Conservation (phyloP, 2,329 filamentous ascomycete genomes). For the Aspergillus amoenus region DNA sequence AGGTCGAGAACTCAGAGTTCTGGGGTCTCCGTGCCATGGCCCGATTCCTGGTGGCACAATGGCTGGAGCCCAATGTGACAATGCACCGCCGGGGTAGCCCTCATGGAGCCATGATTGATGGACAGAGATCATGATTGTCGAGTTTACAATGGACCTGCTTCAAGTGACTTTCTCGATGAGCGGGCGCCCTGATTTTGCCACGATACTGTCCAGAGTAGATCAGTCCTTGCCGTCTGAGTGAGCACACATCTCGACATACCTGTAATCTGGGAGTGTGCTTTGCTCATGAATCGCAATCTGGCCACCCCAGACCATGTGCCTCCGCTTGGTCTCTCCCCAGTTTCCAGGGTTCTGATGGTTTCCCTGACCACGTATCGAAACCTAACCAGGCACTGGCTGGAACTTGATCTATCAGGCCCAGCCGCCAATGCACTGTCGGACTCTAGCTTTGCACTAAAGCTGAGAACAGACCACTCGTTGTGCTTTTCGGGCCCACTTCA, state of each 20-base stretch:
- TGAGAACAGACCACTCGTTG: conserved; percentile 3
- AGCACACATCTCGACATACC: background rate
- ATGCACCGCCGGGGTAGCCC: background rate
- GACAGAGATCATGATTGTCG: background rate
- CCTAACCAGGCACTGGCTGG: conserved; percentile 13
- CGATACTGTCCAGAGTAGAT: background rate
- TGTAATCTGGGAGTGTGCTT: background rate
- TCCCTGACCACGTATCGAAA: conserved; percentile 5
- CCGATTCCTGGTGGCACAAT: conserved; percentile 1
- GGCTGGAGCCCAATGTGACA: conserved; percentile 5
- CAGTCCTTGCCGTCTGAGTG: background rate
- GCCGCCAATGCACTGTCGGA: conserved; percentile 4
- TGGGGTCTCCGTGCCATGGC: background rate
- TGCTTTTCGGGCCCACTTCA: conserved; percentile 2
- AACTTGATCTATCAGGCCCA: conserved; percentile 16
- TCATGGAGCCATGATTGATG: background rate
- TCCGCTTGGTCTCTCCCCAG: background rate
- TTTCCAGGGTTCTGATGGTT: background rate
- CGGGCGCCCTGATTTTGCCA: background rate
- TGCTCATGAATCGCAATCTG: background rate
- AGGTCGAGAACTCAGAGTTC: too few species aligned
- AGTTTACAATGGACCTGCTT: background rate
- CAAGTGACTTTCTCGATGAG: background rate
- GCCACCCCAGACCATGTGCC: conserved; percentile 1
- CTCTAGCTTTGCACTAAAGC: conserved; percentile 13